phyloP scores from a whole-genome alignment of 176 grass and related monocot genomes.

The Triticum urartu region DNA sequence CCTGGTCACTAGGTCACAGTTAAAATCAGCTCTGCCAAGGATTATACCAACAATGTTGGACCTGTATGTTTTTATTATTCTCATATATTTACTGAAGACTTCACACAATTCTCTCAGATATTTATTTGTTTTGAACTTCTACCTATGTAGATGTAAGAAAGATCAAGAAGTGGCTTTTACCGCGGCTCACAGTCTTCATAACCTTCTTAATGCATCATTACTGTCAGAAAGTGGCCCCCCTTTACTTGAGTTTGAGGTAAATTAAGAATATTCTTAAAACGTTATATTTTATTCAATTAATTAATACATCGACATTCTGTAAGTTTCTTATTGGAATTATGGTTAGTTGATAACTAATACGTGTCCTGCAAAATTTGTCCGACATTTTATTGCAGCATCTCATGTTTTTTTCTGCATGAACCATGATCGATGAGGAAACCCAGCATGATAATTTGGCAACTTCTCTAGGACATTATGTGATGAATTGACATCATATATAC shows the following conservation, averaged over 20 bases:
- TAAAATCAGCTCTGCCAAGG: slow-evolving; percentile 87
- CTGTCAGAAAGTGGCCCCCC: slow-evolving; percentile 87
- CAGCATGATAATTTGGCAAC: not conserved
- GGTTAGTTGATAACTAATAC: not conserved
- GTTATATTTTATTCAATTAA: slow-evolving; percentile 23
- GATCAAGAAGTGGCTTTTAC: slow-evolving; percentile 87
- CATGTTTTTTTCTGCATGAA: not conserved
- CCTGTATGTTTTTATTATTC: slow-evolving; percentile 61
- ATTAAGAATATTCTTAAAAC: slow-evolving; percentile 16
- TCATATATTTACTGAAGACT: slow-evolving; percentile 39
- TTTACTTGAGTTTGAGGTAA: slow-evolving; percentile 99
- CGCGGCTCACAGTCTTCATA: slow-evolving; percentile 82
- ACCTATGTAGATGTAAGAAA: slow-evolving; percentile 76
- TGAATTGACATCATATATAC: not conserved
- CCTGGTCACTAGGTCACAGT: slow-evolving; percentile 83
- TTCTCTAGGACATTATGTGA: slow-evolving; percentile 10
- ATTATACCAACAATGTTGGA: slow-evolving; percentile 92
- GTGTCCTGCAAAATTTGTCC: not conserved
- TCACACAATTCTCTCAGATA: slow-evolving; percentile 7
- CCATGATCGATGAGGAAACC: not conserved
- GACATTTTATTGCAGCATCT: not conserved
- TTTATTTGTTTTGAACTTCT: slow-evolving; percentile 41
- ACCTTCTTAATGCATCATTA: slow-evolving; percentile 80
- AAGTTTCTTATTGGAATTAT: not conserved
- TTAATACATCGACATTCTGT: not conserved